phyloP scores from a whole-genome alignment of 192 early-diverging fungal genomes.

The Spizellomyces punctatus region DNA sequence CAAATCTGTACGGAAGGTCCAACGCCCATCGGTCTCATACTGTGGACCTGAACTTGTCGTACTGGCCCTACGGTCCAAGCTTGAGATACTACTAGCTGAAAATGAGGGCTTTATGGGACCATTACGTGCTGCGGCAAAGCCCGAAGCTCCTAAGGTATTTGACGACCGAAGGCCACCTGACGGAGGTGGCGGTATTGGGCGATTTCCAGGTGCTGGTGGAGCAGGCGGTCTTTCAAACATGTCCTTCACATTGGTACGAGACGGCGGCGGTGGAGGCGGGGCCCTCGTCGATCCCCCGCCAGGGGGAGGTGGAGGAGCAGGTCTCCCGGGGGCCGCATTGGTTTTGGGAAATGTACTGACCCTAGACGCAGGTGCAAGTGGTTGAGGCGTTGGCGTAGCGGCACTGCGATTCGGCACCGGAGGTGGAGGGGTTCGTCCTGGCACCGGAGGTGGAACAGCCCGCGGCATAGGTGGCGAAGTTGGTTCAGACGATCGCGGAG shows the following conservation, averaged over 20 bases:
- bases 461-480: slow-evolving; percentile 18
- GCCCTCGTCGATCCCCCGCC: slow-evolving; percentile 8
- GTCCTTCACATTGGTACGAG: slow-evolving; percentile 3
- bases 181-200: not conserved
- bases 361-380: slow-evolving; percentile 15
- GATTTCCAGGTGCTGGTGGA: slow-evolving; percentile 2
- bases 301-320: slow-evolving; percentile 26
- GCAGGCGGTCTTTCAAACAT: slow-evolving; percentile 25
- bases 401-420: slow-evolving; percentile 25
- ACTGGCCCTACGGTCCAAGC: slow-evolving; percentile 11
- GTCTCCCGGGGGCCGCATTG: not conserved
- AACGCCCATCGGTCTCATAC: slow-evolving; percentile 40
- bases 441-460: slow-evolving; percentile 30
- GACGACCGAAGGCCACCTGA: not conserved
- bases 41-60: not conserved
- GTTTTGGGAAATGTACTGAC: not conserved
- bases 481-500: slow-evolving; percentile 12
- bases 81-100: slow-evolving; percentile 16
- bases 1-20: slow-evolving; percentile 50
- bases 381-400: slow-evolving; percentile 28
- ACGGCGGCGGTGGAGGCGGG: slow-evolving; percentile 18
- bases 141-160: not conserved
- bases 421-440: slow-evolving; percentile 27
- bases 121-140: slow-evolving; percentile 13
- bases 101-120: slow-evolving; percentile 12